phyloP scores from a whole-genome alignment of 2,329 filamentous ascomycete genomes.

The Pseudonectria foliicola region DNA sequence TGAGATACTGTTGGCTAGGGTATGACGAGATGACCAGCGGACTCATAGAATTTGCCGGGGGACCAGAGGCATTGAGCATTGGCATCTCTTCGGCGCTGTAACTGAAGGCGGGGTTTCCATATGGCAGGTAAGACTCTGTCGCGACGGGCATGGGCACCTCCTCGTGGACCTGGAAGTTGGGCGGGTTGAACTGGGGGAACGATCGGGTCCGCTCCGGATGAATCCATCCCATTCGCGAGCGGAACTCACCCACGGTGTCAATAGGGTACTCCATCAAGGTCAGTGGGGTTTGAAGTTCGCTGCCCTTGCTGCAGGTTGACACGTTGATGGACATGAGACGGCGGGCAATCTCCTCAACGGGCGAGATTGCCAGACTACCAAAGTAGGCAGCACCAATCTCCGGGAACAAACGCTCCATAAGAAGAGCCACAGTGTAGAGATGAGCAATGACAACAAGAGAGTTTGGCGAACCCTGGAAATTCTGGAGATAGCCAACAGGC shows the following conservation, averaged over 20 bases:
- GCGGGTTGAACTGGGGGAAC: constrained; percentile 53
- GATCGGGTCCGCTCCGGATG: constrained; percentile 52
- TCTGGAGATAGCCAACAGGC: constrained; percentile 75
- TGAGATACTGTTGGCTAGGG: constrained; percentile 50
- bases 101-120: constrained; percentile 52
- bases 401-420: constrained; percentile 85
- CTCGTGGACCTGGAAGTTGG: constrained; percentile 45
- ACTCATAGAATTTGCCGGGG: constrained; percentile 42
- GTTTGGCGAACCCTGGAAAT: constrained; percentile 66
- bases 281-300: constrained; percentile 53
- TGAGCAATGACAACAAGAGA: constrained; percentile 81
- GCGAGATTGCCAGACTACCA: constrained; percentile 68
- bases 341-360: constrained; percentile 79
- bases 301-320: constrained; percentile 45
- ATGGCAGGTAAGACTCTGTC: constrained; percentile 42
- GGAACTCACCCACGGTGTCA: constrained; percentile 61
- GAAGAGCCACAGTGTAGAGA: constrained; percentile 81
- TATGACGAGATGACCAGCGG: constrained; percentile 51
- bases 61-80: constrained; percentile 39
- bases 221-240: constrained; percentile 60
- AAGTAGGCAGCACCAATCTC: constrained; percentile 88
- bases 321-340: constrained; percentile 64
- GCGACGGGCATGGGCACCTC: constrained; percentile 35
- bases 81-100: constrained; percentile 59
- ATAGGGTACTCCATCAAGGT: constrained; percentile 67